A percentile compares a stretch with the other conserved stretches of the same genome.
phyloP scores from a whole-genome alignment of 768 basidiomycete species.

The Trametes elegans region DNA sequence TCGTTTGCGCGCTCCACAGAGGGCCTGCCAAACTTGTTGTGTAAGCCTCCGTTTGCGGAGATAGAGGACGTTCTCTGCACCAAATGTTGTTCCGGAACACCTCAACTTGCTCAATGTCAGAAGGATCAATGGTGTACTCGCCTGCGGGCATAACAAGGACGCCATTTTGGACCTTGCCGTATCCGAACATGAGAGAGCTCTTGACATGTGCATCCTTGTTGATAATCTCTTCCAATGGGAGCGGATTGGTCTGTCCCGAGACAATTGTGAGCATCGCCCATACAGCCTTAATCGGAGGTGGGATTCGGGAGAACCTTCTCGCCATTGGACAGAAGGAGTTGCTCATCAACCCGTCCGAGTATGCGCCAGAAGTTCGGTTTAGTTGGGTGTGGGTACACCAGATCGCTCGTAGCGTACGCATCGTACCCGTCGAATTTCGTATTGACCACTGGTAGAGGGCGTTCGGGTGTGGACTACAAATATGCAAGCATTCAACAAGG shows the following conservation, averaged over 20 bases:
- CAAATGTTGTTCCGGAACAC: constrained; percentile 37
- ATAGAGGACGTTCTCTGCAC: constrained; percentile 21
- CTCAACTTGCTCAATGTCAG: constrained; percentile 26
- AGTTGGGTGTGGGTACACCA: constrained; percentile 20
- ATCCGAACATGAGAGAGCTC: constrained; percentile 39
- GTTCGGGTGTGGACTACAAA: background rate
- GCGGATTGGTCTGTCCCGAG: constrained; percentile 23
- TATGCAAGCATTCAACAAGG: background rate
- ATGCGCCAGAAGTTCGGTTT: constrained; percentile 28
- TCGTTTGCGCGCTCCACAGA: constrained; percentile 36
- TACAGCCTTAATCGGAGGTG: constrained; percentile 2
- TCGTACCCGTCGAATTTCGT: constrained; percentile 20
- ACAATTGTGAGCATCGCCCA: constrained; percentile 14
- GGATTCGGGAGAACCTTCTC: constrained; percentile 38
- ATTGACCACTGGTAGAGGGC: constrained; percentile 4
- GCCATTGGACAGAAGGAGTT: constrained; percentile 42
- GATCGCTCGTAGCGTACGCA: constrained; percentile 21
- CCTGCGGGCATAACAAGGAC: constrained; percentile 38
- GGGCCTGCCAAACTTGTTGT: constrained; percentile 26
- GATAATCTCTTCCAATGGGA: constrained; percentile 32
- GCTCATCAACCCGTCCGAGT: constrained; percentile 40
- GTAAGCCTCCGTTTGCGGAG: background rate
- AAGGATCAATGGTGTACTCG: constrained; percentile 29
- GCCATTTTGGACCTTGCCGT: constrained; percentile 38
- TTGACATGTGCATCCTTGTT: constrained; percentile 33